Percentiles rank a stretch among this genome's conserved stretches.
phyloP scores from a whole-genome alignment of 176 grass and related monocot genomes.

The Carex scoparia region DNA sequence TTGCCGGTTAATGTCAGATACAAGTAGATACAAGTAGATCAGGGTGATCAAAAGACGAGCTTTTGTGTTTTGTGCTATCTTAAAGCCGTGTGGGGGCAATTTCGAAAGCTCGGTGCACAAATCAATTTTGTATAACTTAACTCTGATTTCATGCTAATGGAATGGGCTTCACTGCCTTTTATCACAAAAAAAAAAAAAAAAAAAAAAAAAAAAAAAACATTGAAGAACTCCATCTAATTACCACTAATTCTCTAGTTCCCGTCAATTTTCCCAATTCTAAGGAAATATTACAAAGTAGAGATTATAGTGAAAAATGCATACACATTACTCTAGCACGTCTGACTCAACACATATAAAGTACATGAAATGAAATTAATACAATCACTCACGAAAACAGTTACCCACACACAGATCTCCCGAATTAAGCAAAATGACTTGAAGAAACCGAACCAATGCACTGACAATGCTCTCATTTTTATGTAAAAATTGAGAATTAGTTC shows the following conservation, averaged over 20 bases:
- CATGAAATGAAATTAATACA: neutral
- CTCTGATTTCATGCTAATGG: too few species aligned
- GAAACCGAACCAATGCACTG: neutral
- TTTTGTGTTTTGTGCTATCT: too few species aligned
- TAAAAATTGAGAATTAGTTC: neutral
- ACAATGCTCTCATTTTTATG: neutral
- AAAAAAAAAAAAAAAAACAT: neutral
- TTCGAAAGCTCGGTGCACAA: too few species aligned
- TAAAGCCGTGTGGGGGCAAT: too few species aligned
- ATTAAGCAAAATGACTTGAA: neutral
- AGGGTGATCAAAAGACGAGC: too few species aligned
- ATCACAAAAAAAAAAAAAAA: too few species aligned
- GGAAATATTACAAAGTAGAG: neutral
- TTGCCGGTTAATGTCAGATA: neutral
- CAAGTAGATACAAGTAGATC: neutral
- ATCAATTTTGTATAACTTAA: too few species aligned
- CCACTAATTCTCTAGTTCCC: neutral
- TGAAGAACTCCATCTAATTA: neutral
- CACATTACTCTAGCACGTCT: neutral
- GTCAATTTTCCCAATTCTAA: neutral
- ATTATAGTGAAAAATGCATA: neutral
- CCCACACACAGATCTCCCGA: conserved; percentile 7
- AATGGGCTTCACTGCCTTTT: too few species aligned
- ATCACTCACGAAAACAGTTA: neutral
- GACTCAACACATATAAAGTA: neutral